Evolutionary conservation across 345 rosid genomes (phyloP), one percentile per base, ranked within the genome.

Genomic region (Arabidopsis suecica): DNA sequence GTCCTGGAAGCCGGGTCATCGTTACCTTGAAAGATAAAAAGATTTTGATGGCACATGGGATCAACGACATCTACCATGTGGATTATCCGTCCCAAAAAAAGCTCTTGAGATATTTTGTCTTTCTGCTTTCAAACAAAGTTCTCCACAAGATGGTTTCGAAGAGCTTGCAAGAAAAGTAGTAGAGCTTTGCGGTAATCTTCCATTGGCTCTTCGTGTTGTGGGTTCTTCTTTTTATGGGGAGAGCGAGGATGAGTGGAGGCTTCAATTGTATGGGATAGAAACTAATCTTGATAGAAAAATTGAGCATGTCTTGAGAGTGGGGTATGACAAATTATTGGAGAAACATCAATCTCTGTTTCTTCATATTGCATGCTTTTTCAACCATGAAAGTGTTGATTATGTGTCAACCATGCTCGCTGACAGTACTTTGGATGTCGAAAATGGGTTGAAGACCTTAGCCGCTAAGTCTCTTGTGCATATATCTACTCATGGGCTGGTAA

Each of bases 11-110:
- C 69, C 78, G 78, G 58, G 78, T 88, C 28, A 81, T 90, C 4
- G 55, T 88, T 53, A 88, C 90, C n/a, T 83, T 91, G 13, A 74
- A 90, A 82, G 72, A 83, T 40, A 65, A 28, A 5, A 57, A 57
- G 36, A 37, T 64, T 5, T 49, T 77, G 3, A 67, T 18, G 10
- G 20, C 47, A 1, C 48, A 34, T 22, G 5, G 3, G 47, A 6
- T 50, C 1, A 4, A 20, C 0, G 5, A 38, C 20, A 40, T 53
- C 3, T 68, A 68, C 5, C 36, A 37, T 53, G 61, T 68, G 36
- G 16, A 12, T 50, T 23, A 14, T 33, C 61, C 78, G 30, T 13
- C 16, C 5, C 0, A 28, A 2, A 0, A 3, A 69, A 76, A 4
- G 71, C 80, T 28, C 6, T 76, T 14, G 22, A 60, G 48, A 72